phyloP scores from a whole-genome alignment of 2,329 filamentous ascomycete species.

The Elsinoe arachidis region DNA sequence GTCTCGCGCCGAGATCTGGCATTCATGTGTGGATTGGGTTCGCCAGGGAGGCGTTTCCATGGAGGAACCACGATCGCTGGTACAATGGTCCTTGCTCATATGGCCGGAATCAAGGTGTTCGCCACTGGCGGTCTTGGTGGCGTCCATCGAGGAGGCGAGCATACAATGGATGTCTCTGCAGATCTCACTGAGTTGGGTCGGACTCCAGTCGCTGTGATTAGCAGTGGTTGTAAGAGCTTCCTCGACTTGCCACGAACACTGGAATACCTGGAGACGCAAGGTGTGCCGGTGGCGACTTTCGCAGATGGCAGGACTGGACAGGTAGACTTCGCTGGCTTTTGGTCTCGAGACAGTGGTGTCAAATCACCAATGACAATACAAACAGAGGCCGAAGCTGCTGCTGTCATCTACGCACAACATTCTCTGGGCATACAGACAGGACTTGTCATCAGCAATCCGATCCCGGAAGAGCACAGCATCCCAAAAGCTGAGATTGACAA shows the following conservation, averaged over 20 bases:
- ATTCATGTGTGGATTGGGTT: slow-evolving; percentile 65
- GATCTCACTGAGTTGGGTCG: slow-evolving; percentile 89
- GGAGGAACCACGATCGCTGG: slow-evolving; percentile 90
- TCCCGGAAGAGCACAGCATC: slow-evolving; percentile 62
- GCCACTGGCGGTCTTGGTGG: slow-evolving; percentile 91
- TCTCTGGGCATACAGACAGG: slow-evolving; percentile 66
- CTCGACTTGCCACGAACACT: slow-evolving; percentile 84
- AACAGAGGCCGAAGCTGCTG: slow-evolving; percentile 73
- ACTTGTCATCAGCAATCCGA: slow-evolving; percentile 80
- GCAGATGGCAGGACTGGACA: slow-evolving; percentile 64
- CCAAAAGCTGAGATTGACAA: slow-evolving; percentile 61
- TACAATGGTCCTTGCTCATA: slow-evolving; percentile 79
- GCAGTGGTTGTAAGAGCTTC: slow-evolving; percentile 91
- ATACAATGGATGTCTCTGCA: slow-evolving; percentile 85
- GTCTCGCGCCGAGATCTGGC: slow-evolving; percentile 80
- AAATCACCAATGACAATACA: slow-evolving; percentile 68
- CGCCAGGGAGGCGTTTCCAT: slow-evolving; percentile 60
- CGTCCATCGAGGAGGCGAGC: slow-evolving; percentile 81
- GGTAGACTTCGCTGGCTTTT: slow-evolving; percentile 89
- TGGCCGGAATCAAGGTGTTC: slow-evolving; percentile 86
- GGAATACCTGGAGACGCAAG: slow-evolving; percentile 66
- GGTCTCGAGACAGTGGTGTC: slow-evolving; percentile 75
- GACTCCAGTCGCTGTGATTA: slow-evolving; percentile 79
- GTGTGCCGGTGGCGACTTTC: slow-evolving; percentile 80
- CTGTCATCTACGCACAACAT: slow-evolving; percentile 76